Evolutionary conservation across 1,284 basidiomycete species (phyloP).

Genomic region (Mycosarcoma maydis): DNA sequence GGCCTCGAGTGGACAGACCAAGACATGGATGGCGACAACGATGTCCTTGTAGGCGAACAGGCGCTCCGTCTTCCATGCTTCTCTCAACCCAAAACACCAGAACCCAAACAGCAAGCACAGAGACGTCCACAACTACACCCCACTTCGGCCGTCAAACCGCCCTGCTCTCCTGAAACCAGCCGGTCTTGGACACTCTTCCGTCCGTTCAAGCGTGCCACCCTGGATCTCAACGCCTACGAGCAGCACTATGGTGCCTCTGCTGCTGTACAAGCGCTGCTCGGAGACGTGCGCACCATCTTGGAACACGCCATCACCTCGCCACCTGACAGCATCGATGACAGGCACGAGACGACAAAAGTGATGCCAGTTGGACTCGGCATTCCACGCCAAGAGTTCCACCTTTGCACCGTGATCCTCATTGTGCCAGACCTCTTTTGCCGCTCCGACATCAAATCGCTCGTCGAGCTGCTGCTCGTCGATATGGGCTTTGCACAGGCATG

Average conservation of each 20-base stretch:
- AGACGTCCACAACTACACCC: conserved; percentile 36
- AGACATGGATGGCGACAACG: conserved; percentile 33
- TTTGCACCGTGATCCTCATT: conserved; percentile 84
- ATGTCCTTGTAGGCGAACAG: conserved; percentile 59
- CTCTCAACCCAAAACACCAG: conserved; percentile 46
- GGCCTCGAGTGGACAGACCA: conserved; percentile 59
- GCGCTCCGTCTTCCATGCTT: conserved; percentile 61
- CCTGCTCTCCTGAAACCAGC: conserved; percentile 28
- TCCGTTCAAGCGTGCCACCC: conserved; percentile 57
- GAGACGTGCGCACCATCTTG: conserved; percentile 57
- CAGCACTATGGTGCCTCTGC: conserved; percentile 55
- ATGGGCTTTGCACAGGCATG: conserved; percentile 73
- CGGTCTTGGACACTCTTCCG: conserved; percentile 61
- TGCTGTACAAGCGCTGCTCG: conserved; percentile 54
- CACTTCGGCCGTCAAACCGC: conserved; percentile 18
- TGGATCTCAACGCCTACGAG: conserved; percentile 59
- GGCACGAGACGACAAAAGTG: conserved; percentile 37
- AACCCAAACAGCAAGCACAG: conserved; percentile 35
- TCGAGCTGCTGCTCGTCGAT: conserved; percentile 78
- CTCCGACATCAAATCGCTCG: conserved; percentile 81
- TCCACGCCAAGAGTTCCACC: conserved; percentile 15
- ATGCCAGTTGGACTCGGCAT: conserved; percentile 60
- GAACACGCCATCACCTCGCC: conserved; percentile 60
- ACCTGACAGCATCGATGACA: conserved; percentile 40
- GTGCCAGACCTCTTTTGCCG: conserved; percentile 92